phyloP scores from a whole-genome alignment of 495 filamentous ascomycete species.

The Xylaria castorea region DNA sequence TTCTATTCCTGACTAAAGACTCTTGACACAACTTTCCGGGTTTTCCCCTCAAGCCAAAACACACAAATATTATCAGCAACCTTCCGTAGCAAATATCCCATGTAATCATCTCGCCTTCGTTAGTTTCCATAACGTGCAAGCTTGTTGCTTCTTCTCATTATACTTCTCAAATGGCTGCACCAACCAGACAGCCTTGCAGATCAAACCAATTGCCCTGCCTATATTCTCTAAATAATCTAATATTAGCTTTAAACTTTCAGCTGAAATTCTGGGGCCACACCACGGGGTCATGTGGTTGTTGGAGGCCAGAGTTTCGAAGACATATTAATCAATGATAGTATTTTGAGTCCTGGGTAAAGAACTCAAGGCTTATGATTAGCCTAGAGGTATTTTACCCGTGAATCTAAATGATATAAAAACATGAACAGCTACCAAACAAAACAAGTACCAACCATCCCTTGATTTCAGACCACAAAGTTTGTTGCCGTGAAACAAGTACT shows the following conservation, averaged over 20 bases:
- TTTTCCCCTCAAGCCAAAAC: neutral
- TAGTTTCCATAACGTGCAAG: conserved; percentile 9
- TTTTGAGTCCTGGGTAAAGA: too few relatives aligned
- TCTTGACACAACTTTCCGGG: conserved; percentile 2
- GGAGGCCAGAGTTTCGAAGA: too few relatives aligned
- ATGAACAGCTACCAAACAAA: neutral
- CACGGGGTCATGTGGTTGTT: too few relatives aligned
- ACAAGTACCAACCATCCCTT: too few relatives aligned
- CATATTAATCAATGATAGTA: too few relatives aligned
- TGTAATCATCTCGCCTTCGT: neutral
- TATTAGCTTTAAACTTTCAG: too few relatives aligned
- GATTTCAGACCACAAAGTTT: too few relatives aligned
- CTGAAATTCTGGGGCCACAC: too few relatives aligned
- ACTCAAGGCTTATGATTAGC: too few relatives aligned
- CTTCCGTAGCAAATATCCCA: neutral
- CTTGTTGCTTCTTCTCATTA: conserved; percentile 3
- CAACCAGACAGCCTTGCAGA: neutral
- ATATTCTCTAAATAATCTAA: too few relatives aligned
- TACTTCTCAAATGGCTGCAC: conserved; percentile 10
- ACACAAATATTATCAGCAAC: neutral
- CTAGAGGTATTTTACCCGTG: neutral
- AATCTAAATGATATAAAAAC: neutral
- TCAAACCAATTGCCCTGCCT: too few relatives aligned
- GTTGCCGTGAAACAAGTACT: neutral
- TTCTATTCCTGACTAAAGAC: neutral